These are phyloP conservation scores for Cladosporium sp. DNA, from an alignment of 2,329 filamentous ascomycete genomes.

Conservation along the genomic window DNA sequence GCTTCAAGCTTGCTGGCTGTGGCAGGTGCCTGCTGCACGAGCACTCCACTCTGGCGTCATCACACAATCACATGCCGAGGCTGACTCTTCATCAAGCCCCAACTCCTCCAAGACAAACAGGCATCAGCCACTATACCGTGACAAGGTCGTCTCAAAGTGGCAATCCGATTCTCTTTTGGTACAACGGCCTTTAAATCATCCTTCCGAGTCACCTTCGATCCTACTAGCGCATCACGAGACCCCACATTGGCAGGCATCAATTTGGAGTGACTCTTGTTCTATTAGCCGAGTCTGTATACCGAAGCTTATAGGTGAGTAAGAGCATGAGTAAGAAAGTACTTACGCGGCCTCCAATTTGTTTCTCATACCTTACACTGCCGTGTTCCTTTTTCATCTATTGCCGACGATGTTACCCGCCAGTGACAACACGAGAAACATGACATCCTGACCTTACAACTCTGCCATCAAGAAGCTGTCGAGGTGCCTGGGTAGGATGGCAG, in stretches of 20 bases:
- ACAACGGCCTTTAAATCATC: neutral
- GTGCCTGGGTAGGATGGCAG: neutral
- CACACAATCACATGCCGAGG: neutral
- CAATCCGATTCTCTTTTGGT: neutral
- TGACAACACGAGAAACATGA: neutral
- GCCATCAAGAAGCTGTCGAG: neutral
- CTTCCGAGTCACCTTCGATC: neutral
- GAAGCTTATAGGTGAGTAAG: neutral
- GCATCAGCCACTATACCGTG: conserved; percentile 14
- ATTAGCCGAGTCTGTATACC: neutral
- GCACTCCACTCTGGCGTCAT: conserved; percentile 16
- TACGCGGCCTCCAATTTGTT: no score
- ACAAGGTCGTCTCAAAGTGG: conserved; percentile 7
- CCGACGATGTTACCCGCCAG: no score
- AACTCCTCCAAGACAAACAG: neutral
- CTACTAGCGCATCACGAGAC: neutral
- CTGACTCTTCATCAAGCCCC: neutral
- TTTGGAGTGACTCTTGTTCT: neutral
- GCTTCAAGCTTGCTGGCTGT: neutral
- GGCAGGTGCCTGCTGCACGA: conserved; percentile 4
- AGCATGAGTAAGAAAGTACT: neutral
- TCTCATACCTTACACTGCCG: no score
- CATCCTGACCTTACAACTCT: neutral
- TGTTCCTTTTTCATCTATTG: no score
- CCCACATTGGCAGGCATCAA: conserved; percentile 7